Percentiles rank a stretch among this genome's conserved stretches.
phyloP scores from a whole-genome alignment of 2,329 filamentous ascomycete genomes.

The Fusarium kyushuense region DNA sequence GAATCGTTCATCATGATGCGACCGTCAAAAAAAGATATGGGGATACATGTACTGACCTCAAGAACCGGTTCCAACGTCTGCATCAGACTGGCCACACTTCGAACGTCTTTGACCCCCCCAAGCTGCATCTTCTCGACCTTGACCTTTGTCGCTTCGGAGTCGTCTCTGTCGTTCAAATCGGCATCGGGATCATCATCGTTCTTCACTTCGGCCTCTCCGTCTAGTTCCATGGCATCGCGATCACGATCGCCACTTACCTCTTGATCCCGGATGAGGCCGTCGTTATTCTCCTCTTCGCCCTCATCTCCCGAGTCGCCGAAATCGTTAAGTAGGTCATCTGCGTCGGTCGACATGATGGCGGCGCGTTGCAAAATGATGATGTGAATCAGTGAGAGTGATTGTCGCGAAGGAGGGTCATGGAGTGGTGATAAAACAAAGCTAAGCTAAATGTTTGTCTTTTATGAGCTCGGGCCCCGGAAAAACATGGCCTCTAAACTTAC shows the following conservation, averaged over 20 bases:
- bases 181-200: constrained; percentile 63
- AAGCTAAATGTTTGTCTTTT: constrained; percentile 38
- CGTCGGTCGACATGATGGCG: constrained; percentile 83
- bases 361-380: constrained; percentile 17
- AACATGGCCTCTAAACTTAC: neutral
- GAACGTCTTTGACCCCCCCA: constrained; percentile 78
- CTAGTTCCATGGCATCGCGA: constrained; percentile 65
- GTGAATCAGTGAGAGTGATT: constrained; percentile 21
- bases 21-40: constrained; percentile 35
- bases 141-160: constrained; percentile 78
- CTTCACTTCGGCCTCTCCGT: constrained; percentile 55
- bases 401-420: constrained; percentile 28
- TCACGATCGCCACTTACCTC: constrained; percentile 56
- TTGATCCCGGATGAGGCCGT: constrained; percentile 59
- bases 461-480: neutral
- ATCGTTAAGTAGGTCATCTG: constrained; percentile 91
- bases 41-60: constrained; percentile 72
- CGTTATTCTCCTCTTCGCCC: constrained; percentile 70
- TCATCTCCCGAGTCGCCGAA: constrained; percentile 76
- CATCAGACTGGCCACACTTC: constrained; percentile 83
- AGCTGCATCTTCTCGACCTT: constrained; percentile 87
- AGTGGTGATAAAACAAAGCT: constrained; percentile 17
- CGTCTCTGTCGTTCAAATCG: constrained; percentile 65
- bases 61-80: constrained; percentile 83
- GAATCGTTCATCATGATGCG: constrained; percentile 49